phyloP scores from a whole-genome alignment of 1,284 basidiomycete species.

The Ustilago tritici region DNA sequence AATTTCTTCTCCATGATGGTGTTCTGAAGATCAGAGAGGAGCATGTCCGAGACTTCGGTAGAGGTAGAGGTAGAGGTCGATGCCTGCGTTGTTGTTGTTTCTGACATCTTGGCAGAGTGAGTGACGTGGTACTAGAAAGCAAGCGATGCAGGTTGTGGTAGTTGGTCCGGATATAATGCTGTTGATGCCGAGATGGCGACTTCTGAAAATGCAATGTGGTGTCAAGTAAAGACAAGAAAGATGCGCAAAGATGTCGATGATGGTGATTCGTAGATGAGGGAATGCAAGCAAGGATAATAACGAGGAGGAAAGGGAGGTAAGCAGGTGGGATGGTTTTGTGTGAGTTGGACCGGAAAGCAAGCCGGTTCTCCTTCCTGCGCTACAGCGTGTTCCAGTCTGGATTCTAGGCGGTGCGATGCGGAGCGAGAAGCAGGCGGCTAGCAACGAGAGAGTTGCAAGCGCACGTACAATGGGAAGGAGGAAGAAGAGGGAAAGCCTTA shows the following conservation, averaged over 20 bases:
- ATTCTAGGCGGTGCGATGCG: neutral
- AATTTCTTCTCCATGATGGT: conserved; percentile 43
- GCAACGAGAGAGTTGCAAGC: neutral
- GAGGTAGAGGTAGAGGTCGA: neutral
- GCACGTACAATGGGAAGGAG: neutral
- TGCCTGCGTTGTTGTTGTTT: neutral
- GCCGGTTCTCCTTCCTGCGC: too few species aligned
- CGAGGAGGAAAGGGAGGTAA: too few species aligned
- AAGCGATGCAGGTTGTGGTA: neutral
- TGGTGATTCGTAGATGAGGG: neutral
- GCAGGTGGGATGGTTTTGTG: too few species aligned
- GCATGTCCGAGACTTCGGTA: conserved; percentile 13
- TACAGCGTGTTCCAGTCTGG: too few species aligned
- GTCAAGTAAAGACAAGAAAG: neutral
- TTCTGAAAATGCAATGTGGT: too few species aligned
- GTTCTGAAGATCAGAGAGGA: conserved; percentile 28
- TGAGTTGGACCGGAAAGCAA: too few species aligned
- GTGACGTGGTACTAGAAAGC: neutral
- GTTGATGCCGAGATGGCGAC: neutral
- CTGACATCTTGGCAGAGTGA: conserved; percentile 1
- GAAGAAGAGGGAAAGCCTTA: neutral
- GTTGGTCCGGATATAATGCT: neutral
- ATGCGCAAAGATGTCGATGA: neutral
- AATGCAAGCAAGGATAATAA: neutral
- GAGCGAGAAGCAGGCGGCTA: neutral